These are phyloP conservation scores for Prunus yedoensis DNA, from an alignment of 331 rosid species.

Conservation along the genomic window DNA sequence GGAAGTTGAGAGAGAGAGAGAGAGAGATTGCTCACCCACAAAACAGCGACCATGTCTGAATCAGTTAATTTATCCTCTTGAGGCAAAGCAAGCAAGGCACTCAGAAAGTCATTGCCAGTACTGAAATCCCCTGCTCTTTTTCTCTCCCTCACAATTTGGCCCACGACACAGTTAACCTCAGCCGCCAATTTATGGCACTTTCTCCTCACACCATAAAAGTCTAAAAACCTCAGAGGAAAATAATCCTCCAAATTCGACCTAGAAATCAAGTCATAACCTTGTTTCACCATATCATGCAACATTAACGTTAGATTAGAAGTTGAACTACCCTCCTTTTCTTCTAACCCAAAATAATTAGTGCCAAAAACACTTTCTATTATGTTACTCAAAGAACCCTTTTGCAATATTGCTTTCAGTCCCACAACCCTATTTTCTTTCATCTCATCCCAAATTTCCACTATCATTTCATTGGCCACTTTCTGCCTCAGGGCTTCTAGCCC, in stretches of 20 bases:
- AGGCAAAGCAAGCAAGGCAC: conserved; percentile 62
- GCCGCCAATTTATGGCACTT: conserved; percentile 62
- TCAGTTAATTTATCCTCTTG: conserved; percentile 54
- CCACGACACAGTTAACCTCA: conserved; percentile 47
- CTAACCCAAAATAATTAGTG: conserved; percentile 13
- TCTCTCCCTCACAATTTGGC: conserved; percentile 54
- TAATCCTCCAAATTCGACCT: conserved; percentile 74
- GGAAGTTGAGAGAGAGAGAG: not conserved
- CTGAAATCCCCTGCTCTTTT: conserved; percentile 23
- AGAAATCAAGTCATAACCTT: conserved; percentile 72
- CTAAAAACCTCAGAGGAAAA: conserved; percentile 62
- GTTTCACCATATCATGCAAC: conserved; percentile 57
- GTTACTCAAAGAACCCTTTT: conserved; percentile 62
- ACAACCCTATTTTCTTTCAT: conserved; percentile 55
- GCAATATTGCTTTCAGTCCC: conserved; percentile 48
- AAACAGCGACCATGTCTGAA: conserved; percentile 68
- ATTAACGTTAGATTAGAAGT: not conserved
- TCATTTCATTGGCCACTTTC: conserved; percentile 52
- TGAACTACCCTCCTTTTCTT: conserved; percentile 25
- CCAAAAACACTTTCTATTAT: conserved; percentile 85
- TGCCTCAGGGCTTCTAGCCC: conserved; percentile 50
- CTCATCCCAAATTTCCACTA: conserved; percentile 21
- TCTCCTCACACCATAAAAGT: conserved; percentile 77
- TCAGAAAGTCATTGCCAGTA: conserved; percentile 63
- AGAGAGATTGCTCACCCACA: conserved; percentile 60